Evolutionary conservation across 768 basidiomycete genomes (phyloP).

Genomic region (Kwoniella pini): DNA sequence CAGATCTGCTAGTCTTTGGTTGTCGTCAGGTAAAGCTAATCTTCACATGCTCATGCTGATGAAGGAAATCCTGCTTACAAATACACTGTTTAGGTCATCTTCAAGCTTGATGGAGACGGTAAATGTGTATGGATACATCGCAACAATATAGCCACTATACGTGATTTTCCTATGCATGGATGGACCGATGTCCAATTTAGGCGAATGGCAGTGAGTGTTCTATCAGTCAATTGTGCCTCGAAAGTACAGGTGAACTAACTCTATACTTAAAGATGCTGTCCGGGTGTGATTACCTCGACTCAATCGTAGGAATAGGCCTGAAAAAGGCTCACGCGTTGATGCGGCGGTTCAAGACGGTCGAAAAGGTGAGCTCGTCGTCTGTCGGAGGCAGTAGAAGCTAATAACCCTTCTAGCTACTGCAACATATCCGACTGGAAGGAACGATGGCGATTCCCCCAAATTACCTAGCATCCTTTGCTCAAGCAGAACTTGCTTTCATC

Average conservation of each 20-base stretch:
- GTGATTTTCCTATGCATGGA: constrained; percentile 73
- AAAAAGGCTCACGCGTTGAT: constrained; percentile 87
- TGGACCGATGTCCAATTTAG: constrained; percentile 91
- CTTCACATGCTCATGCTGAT: neutral
- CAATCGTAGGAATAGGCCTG: constrained; percentile 85
- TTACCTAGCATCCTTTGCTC: constrained; percentile 72
- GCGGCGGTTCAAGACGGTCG: constrained; percentile 79
- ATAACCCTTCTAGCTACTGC: constrained; percentile 60
- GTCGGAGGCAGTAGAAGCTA: neutral
- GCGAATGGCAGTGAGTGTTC: constrained; percentile 68
- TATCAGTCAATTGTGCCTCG: neutral
- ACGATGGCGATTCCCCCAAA: constrained; percentile 74
- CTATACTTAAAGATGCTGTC: constrained; percentile 49
- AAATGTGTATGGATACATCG: constrained; percentile 56
- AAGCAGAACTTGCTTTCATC: constrained; percentile 88
- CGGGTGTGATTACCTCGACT: constrained; percentile 63
- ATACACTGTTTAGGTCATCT: constrained; percentile 58
- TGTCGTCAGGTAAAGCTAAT: constrained; percentile 67
- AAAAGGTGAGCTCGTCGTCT: constrained; percentile 58
- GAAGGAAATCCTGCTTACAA: neutral
- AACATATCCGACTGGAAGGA: constrained; percentile 74
- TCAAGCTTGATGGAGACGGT: constrained; percentile 75
- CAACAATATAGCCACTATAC: constrained; percentile 56
- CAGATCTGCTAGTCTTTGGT: constrained; percentile 96
- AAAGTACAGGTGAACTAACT: neutral